phyloP scores from a whole-genome alignment of 1,139 yeast genomes.

The Magnusiomyces paraingens region DNA sequence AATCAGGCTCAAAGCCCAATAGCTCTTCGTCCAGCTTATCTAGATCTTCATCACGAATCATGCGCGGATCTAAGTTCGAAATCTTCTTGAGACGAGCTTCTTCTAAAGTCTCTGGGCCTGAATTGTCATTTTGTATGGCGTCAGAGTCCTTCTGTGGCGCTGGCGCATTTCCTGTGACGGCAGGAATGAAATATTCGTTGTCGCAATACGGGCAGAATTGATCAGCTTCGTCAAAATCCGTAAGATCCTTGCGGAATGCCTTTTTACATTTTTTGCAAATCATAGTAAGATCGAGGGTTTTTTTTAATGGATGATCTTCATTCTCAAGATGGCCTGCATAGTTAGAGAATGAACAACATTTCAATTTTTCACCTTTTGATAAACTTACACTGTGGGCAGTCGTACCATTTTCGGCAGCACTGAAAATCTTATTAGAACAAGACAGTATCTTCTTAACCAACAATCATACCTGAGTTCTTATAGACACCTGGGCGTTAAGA shows the following conservation, averaged over 20 bases:
- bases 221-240: slow-evolving; percentile 35
- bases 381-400: slow-evolving; percentile 34
- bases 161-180: slow-evolving; percentile 21
- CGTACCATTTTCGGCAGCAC: slow-evolving; percentile 35
- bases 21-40: slow-evolving; percentile 25
- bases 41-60: slow-evolving; percentile 33
- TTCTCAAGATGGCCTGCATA: slow-evolving; percentile 30
- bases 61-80: slow-evolving; percentile 26
- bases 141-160: slow-evolving; percentile 6
- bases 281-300: slow-evolving; percentile 33
- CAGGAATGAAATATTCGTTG: slow-evolving; percentile 33
- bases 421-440: neutral
- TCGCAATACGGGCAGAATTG: slow-evolving; percentile 37
- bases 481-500: slow-evolving; percentile 35
- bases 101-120: slow-evolving; percentile 6
- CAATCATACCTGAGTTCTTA: slow-evolving; percentile 31
- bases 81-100: slow-evolving; percentile 11
- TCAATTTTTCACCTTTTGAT: neutral
- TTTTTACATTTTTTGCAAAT: slow-evolving; percentile 36
- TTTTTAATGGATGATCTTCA: slow-evolving; percentile 31
- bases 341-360: neutral
- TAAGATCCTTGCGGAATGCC: slow-evolving; percentile 35
- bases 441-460: neutral
- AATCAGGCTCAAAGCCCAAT: slow-evolving; percentile 28
- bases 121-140: slow-evolving; percentile 15